Base-by-base conservation (phyloP, 306 rosid genomes). In the Alnus glutinosa region DNA sequence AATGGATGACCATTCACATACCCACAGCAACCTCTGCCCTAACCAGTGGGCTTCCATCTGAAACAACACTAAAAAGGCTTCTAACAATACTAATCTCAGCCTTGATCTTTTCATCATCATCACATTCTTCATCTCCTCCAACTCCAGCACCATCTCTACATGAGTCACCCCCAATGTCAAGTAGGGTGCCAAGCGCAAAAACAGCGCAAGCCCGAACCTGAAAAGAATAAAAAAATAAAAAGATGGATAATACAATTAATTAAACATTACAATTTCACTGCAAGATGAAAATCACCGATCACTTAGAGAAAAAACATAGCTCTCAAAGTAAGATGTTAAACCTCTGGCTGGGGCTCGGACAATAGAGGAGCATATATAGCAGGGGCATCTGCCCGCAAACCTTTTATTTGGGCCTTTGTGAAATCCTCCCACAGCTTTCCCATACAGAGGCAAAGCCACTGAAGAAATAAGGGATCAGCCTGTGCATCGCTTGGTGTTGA, bases 121-220 rank as follows among this genome's bases (percentile, higher is more conserved):
- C 98, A 78, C 86, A 86, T 76, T 93, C 98, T 49, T 88, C 97
- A 76, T 93, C 99, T 78, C 90, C 97, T 14, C 87, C 97, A 87
- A 83, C 96, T 18, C 86, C 97, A 87, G 81, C 89, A 61, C 87
- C 87, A 81, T 90, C 91, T 72, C 94, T 84, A 77, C 87, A 81
- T 4, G 92, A 84, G 86, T 88, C 85, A 62, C 89, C 92, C 59
- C 94, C 98, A 83, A 89, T 92, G 81, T 90, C 96, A 69, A 96
- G 97, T 76, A 96, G 91, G 47, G 99, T 91, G 47, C 99, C 99
- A 82, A 96, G 81, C 30, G 98, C 96, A 77, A 93, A 93, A 86
- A 91, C 94, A 78, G 98, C 97, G 77, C 98, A 90, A 73, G 99
- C 99, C 88, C 99, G 93, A 73, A 96, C 99, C 99, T 96, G 96